Evolutionary conservation across 2,329 filamentous ascomycete species (phyloP).

Genomic region (Epichloe baconii): DNA sequence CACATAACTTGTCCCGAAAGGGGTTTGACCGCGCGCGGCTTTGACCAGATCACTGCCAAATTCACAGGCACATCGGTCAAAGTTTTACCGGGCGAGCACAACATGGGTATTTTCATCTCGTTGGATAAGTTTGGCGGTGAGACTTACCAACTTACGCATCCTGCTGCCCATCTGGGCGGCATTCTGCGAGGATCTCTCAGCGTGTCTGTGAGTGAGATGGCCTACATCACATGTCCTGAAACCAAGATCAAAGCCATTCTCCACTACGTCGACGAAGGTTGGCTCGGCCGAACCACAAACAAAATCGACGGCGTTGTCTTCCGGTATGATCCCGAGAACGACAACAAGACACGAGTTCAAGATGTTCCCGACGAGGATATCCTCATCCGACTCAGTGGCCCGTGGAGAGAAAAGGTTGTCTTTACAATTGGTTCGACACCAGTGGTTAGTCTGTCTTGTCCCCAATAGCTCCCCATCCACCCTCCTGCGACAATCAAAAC

Average conservation of each 20-base stretch:
- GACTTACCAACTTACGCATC: conserved; percentile 90
- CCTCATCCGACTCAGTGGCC: conserved; percentile 68
- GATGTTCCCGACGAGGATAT: conserved; percentile 80
- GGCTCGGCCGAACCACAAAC: conserved; percentile 84
- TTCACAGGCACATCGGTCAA: conserved; percentile 93
- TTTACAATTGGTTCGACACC: conserved; percentile 48
- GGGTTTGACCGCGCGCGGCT: conserved; percentile 76
- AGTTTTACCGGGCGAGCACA: conserved; percentile 83
- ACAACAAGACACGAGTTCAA: conserved; percentile 65
- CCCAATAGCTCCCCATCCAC: not conserved
- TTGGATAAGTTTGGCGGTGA: conserved; percentile 70
- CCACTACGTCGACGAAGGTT: conserved; percentile 87
- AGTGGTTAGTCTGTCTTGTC: conserved; percentile 36
- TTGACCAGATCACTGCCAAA: conserved; percentile 92
- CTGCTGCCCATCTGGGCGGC: conserved; percentile 82
- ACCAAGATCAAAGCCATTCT: conserved; percentile 85
- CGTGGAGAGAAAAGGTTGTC: conserved; percentile 64
- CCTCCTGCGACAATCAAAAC: not conserved
- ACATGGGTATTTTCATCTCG: conserved; percentile 89
- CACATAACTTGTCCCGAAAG: conserved; percentile 86
- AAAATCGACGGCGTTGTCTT: conserved; percentile 86
- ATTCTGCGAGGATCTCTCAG: conserved; percentile 77
- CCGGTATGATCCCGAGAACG: conserved; percentile 76
- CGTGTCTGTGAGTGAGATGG: conserved; percentile 80
- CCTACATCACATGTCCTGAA: conserved; percentile 79